Conservation (phyloP, 2,329 filamentous ascomycete genomes). For the Neurospora sp. region DNA sequence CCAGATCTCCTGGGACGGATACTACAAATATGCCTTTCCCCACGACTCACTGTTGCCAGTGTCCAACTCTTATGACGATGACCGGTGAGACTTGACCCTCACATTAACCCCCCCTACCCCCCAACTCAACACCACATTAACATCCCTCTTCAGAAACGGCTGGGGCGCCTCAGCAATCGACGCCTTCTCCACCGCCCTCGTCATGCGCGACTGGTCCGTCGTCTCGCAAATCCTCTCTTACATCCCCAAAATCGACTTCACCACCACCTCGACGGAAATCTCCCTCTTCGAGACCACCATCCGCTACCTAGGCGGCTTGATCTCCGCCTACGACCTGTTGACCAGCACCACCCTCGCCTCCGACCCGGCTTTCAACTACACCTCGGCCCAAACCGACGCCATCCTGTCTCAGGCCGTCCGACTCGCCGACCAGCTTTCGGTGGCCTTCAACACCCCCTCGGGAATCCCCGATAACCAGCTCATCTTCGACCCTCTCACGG, state of each 20-base stretch:
- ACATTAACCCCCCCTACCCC: neutral
- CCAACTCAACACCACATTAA: neutral
- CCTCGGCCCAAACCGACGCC: conserved; percentile 36
- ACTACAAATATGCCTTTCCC: conserved; percentile 64
- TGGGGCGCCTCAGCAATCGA: conserved; percentile 82
- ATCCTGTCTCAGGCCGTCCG: conserved; percentile 57
- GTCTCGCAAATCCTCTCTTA: conserved; percentile 62
- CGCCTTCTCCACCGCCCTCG: conserved; percentile 65
- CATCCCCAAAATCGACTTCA: conserved; percentile 63
- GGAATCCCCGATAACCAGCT: conserved; percentile 67
- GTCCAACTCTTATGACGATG: conserved; percentile 54
- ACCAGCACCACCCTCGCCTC: conserved; percentile 58
- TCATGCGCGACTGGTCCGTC: conserved; percentile 61
- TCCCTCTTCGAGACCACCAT: conserved; percentile 89
- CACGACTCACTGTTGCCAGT: conserved; percentile 66
- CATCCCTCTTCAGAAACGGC: conserved; percentile 49
- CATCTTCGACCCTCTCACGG: conserved; percentile 37
- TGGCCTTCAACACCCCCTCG: conserved; percentile 66
- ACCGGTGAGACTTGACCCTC: conserved; percentile 42
- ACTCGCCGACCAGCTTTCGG: conserved; percentile 63
- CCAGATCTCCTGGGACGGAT: conserved; percentile 60
- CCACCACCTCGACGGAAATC: conserved; percentile 47
- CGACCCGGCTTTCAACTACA: conserved; percentile 36
- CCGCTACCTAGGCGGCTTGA: conserved; percentile 70
- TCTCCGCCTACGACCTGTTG: conserved; percentile 66